Conservation (phyloP, 2,329 filamentous ascomycete genomes). For the Calonectria ilicicola region DNA sequence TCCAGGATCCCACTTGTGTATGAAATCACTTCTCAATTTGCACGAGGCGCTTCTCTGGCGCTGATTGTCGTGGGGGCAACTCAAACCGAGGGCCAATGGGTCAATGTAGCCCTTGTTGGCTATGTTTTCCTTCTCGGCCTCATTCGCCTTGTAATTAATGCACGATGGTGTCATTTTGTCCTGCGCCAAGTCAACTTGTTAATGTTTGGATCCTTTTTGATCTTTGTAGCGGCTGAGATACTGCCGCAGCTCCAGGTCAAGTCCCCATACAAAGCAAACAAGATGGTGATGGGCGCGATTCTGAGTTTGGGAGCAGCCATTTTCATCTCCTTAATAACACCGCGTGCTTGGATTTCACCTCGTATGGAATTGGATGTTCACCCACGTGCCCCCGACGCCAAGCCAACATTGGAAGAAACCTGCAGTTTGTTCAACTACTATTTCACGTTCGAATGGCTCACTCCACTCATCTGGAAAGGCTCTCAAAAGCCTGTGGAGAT, state of each 20-base stretch:
- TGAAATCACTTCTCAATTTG: background rate
- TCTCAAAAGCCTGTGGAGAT: background rate
- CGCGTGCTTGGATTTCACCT: background rate
- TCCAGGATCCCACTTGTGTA: background rate
- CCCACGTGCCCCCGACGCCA: background rate
- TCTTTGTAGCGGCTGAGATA: background rate
- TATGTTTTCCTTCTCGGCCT: background rate
- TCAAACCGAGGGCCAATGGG: background rate
- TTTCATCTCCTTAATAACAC: background rate
- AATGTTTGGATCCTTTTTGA: background rate
- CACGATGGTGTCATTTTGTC: background rate
- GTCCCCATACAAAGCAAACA: background rate
- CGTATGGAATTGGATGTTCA: background rate
- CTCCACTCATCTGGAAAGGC: background rate
- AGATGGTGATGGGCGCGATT: background rate
- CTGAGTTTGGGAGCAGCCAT: background rate
- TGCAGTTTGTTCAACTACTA: background rate
- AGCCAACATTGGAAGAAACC: background rate
- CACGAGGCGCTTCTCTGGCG: background rate
- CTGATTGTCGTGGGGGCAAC: background rate
- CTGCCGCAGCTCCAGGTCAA: background rate
- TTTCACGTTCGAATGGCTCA: conserved; percentile 2
- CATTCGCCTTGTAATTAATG: background rate
- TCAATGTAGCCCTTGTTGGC: background rate
- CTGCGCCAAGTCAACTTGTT: background rate